Base-by-base conservation (phyloP, 2,329 filamentous ascomycete species). In the Penicillium griseofulvum region DNA sequence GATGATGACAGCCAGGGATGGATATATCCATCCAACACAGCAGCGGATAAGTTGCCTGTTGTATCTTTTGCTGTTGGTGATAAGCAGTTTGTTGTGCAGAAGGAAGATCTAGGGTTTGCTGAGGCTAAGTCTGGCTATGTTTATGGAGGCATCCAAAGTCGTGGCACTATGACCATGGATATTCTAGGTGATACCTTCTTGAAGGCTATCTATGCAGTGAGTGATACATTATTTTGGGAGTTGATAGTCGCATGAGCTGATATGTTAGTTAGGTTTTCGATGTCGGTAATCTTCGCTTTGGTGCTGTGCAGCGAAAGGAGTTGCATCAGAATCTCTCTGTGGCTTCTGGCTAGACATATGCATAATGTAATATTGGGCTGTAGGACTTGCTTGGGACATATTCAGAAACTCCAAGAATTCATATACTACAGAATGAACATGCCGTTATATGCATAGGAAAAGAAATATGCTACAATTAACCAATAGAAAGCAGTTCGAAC, bases 81-180 rank as follows among this genome's bases (percentile, higher is more conserved):
- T 56, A 81, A 78, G 60, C 77, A 83, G 45, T 85, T 87, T 63
- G 69, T 76, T 16, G 78, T 88, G 51, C 81, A 86, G 72, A 85
- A 86, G 65, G 82, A 86, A 58, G 84, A 87, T 63, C 71, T 88
- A 11, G 76, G 79, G 1, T 88, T 87, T 59, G 79, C 83, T 1
- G 76, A 80, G 50, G 79, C 79, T 0, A 81, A 80, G 11, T 75
- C 79, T 46, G 81, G 79, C 3, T 80, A 79, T 68, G 78, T 81
- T 64, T 89, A 85, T 65, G 87, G 86, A 6, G 85, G 83, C 2
- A 83, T 89, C 31, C 86, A 89, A 74, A 85, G 81, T 47, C 79
- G 84, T 39, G 85, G 85, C 3, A 71, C 74, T 49, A 74, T 82
- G 68, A 66, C 73, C 3, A 85, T 87, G 62, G 85, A 87, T 66